These are phyloP conservation scores for Panaeolus papilionaceus DNA, from an alignment of 768 basidiomycete species.

Conservation along the genomic window DNA sequence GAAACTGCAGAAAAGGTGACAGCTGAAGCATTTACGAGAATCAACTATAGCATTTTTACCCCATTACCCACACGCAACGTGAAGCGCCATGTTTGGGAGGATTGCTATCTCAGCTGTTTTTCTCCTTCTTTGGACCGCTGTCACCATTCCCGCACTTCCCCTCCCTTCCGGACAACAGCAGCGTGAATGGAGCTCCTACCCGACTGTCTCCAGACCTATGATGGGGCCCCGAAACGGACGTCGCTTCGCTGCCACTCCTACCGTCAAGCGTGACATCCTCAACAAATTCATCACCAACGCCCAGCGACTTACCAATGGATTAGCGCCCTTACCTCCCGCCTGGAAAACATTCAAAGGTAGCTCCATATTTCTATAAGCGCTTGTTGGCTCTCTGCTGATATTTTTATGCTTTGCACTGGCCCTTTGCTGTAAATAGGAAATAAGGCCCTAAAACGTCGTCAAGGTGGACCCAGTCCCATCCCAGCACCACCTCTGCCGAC, in stretches of 20 bases:
- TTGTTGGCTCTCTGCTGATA: neutral
- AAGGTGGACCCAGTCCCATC: neutral
- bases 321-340: neutral
- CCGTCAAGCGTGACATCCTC: neutral
- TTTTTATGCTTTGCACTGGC: neutral
- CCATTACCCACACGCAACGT: neutral
- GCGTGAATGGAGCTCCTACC: neutral
- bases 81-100: neutral
- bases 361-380: neutral
- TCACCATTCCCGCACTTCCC: neutral
- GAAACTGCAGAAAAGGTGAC: neutral
- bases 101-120: neutral
- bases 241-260: neutral
- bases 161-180: neutral
- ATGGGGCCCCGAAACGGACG: neutral
- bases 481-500: neutral
- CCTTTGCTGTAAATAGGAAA: neutral
- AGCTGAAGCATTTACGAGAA: neutral
- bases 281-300: slow-evolving; percentile 10
- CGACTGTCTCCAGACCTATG: neutral
- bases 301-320: neutral
- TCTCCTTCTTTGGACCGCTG: neutral
- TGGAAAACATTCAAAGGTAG: slow-evolving; percentile 9
- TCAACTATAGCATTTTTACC: neutral
- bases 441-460: neutral